Percentiles rank a stretch among this genome's conserved stretches.
Conservation (phyloP, 2,329 filamentous ascomycete species). For the Nigrospora oryzae region DNA sequence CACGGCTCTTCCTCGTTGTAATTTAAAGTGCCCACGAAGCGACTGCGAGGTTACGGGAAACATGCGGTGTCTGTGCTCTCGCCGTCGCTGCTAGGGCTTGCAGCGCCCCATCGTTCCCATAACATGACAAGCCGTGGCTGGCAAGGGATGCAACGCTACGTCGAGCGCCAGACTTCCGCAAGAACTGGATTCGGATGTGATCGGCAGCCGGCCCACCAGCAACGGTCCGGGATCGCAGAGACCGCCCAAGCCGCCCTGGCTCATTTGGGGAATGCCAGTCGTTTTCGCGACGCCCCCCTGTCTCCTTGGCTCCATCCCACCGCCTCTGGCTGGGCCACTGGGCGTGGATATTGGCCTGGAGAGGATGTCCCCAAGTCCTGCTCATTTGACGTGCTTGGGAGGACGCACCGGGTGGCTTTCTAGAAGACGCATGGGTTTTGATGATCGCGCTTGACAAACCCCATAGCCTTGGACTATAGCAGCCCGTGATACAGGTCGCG, state of each 20-base stretch:
- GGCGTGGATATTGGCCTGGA: constrained; percentile 7
- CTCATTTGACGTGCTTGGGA: constrained; percentile 10
- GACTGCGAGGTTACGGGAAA: constrained; percentile 1
- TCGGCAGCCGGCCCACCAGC: constrained; percentile 15
- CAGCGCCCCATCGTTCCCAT: neutral
- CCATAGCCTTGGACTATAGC: too few species aligned
- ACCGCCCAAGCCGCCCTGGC: constrained; percentile 1
- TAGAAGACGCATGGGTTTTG: too few species aligned
- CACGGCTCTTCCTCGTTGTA: constrained; percentile 24
- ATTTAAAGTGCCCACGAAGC: constrained; percentile 13
- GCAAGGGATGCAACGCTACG: constrained; percentile 3
- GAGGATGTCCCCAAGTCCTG: constrained; percentile 15
- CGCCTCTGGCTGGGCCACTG: constrained; percentile 12
- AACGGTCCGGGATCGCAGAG: constrained; percentile 11
- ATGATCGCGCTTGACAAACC: too few species aligned
- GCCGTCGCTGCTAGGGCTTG: neutral
- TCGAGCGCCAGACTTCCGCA: constrained; percentile 7
- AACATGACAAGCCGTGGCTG: neutral
- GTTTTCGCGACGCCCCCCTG: constrained; percentile 25
- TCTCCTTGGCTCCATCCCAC: constrained; percentile 11
- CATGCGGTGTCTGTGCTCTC: neutral
- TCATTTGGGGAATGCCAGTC: constrained; percentile 22
- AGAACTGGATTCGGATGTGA: constrained; percentile 15
- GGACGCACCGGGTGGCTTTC: too few species aligned
- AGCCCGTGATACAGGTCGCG: too few species aligned